Evolutionary conservation across 1,284 basidiomycete species (phyloP).

Genomic region (Puccinia coronata): DNA sequence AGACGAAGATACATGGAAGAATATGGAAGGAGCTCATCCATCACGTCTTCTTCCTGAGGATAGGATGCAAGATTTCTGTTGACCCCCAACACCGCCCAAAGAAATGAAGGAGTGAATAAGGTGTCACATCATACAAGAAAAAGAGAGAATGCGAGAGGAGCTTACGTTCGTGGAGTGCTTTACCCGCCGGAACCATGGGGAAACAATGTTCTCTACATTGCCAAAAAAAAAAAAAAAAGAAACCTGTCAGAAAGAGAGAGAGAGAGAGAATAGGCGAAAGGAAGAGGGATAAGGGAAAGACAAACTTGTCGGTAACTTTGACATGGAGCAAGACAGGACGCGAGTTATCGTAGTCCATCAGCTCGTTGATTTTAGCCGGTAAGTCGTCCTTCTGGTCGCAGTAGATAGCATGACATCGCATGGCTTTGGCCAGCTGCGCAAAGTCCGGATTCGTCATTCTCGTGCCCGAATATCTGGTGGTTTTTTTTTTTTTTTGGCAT

Average conservation of each 20-base stretch:
- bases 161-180: slow-evolving; percentile 77
- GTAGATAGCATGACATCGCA: slow-evolving; percentile 87
- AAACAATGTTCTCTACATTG: slow-evolving; percentile 38
- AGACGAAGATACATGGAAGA: too few species aligned
- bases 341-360: slow-evolving; percentile 85
- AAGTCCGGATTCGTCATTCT: slow-evolving; percentile 60
- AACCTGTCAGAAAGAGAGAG: slow-evolving; percentile 1
- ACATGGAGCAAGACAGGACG: slow-evolving; percentile 91
- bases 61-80: slow-evolving; percentile 43
- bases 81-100: too few species aligned
- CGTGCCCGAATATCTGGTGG: slow-evolving; percentile 56
- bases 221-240: slow-evolving; percentile 53
- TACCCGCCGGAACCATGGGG: slow-evolving; percentile 76
- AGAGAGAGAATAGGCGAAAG: not conserved
- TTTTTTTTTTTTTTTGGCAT: too few species aligned
- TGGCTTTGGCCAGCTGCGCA: slow-evolving; percentile 73
- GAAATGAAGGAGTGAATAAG: not conserved
- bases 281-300: slow-evolving; percentile 13
- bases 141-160: not conserved
- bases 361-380: slow-evolving; percentile 95
- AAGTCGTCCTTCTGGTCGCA: slow-evolving; percentile 74
- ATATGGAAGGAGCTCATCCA: too few species aligned
- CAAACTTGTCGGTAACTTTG: slow-evolving; percentile 79
- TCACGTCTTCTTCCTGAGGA: slow-evolving; percentile 18
- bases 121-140: not conserved